Conservation (phyloP, 495 filamentous ascomycete species). For the Letharia columbiana region DNA sequence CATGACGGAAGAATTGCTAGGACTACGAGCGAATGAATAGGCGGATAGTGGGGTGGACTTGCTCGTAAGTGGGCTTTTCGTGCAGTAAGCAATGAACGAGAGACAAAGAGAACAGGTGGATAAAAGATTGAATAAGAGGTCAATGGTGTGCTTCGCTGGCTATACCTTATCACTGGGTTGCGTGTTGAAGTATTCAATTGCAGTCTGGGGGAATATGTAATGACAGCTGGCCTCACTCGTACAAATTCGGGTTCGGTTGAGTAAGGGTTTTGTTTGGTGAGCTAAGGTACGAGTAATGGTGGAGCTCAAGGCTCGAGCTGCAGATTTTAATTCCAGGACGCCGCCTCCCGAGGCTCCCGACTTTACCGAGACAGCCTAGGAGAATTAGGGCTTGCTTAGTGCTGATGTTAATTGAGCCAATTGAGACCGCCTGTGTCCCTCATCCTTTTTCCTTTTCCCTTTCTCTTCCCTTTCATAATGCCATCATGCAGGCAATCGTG, state of each 20-base stretch:
- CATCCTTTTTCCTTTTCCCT: not conserved
- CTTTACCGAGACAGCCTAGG: not conserved
- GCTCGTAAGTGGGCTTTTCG: not conserved
- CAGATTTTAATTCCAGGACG: not conserved
- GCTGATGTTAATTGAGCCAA: not conserved
- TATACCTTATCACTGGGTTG: not conserved
- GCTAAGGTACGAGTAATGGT: not conserved
- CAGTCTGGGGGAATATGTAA: not conserved
- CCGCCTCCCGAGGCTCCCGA: not conserved
- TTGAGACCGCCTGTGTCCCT: not conserved
- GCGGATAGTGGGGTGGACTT: not conserved
- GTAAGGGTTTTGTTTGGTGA: not conserved
- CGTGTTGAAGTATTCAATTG: not conserved
- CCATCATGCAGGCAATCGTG: not conserved
- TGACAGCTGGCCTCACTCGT: conserved; percentile 13
- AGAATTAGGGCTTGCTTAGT: not conserved
- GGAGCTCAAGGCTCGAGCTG: not conserved
- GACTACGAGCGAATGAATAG: not conserved
- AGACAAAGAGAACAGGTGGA: not conserved
- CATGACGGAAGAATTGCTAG: conserved; percentile 2
- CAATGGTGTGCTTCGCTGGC: not conserved
- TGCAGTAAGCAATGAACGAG: not conserved
- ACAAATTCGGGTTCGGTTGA: not conserved
- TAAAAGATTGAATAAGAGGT: not conserved
- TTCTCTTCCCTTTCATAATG: not conserved